Conservation (phyloP, 2,329 filamentous ascomycete species). For the Dactylellina drechsleri region DNA sequence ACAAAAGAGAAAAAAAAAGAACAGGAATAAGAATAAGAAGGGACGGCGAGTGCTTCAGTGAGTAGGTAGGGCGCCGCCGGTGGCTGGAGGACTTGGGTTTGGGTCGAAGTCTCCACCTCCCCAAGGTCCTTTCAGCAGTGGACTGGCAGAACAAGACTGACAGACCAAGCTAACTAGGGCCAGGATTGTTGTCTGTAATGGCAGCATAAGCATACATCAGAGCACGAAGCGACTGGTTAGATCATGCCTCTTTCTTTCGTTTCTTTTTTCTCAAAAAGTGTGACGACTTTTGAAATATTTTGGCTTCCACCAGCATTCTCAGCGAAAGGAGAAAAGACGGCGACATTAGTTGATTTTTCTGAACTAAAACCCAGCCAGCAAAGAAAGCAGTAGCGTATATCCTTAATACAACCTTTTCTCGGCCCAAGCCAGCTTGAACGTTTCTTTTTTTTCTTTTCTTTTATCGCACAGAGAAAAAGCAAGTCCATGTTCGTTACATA, state of each 20-base stretch:
- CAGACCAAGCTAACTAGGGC: too few relatives aligned
- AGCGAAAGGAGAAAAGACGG: slow-evolving; percentile 20
- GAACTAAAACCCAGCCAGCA: slow-evolving; percentile 4
- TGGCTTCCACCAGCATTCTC: slow-evolving; percentile 44
- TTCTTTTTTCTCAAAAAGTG: not conserved
- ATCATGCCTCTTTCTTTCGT: not conserved
- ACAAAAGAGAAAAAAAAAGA: not conserved
- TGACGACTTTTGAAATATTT: slow-evolving; percentile 44
- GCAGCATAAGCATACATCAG: too few relatives aligned
- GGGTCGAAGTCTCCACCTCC: too few relatives aligned
- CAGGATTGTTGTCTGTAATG: too few relatives aligned
- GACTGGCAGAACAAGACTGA: too few relatives aligned
- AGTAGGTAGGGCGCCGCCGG: not conserved
- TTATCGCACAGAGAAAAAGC: not conserved
- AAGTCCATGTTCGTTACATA: too few relatives aligned
- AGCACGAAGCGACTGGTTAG: too few relatives aligned
- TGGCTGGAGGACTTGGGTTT: not conserved
- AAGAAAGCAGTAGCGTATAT: too few relatives aligned
- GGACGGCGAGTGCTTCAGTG: not conserved
- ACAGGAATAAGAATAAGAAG: not conserved
- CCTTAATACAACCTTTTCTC: not conserved
- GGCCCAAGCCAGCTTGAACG: slow-evolving; percentile 3
- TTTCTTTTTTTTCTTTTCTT: slow-evolving; percentile 18
- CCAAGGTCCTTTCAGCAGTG: too few relatives aligned
- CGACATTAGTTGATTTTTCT: too few relatives aligned